Conservation (phyloP, 441 rosid genomes). For the Manihot esculenta region DNA sequence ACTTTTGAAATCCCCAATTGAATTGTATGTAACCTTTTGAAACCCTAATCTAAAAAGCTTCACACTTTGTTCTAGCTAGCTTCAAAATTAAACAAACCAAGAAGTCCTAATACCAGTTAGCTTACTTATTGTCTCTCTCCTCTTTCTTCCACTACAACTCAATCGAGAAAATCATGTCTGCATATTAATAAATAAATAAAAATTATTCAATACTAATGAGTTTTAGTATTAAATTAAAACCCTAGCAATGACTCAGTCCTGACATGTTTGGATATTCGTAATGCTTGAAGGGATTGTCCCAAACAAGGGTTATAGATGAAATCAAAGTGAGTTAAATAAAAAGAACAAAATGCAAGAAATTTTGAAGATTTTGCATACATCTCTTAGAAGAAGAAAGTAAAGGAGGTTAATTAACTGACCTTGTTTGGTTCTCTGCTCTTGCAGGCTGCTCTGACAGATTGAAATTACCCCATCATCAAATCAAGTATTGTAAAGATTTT, state of each 20-base stretch:
- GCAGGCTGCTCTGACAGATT: neutral
- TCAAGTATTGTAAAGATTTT: neutral
- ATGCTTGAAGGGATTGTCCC: neutral
- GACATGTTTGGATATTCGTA: constrained; percentile 14
- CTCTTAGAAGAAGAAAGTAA: neutral
- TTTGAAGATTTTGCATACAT: neutral
- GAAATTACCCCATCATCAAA: neutral
- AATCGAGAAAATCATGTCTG: neutral
- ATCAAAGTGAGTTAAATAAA: neutral
- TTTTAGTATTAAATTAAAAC: neutral
- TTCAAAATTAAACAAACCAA: neutral
- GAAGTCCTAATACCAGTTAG: neutral
- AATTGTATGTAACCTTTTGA: neutral
- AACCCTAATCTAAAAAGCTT: constrained; percentile 18
- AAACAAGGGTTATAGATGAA: constrained; percentile 12
- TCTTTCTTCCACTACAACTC: neutral
- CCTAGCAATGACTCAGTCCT: constrained; percentile 9
- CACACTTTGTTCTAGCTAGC: neutral
- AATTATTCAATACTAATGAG: no score
- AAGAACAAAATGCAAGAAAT: neutral
- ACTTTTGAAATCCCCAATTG: neutral
- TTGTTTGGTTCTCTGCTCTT: neutral
- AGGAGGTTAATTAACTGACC: neutral
- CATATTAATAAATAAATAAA: no score
- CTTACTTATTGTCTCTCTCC: no score